phyloP scores from a whole-genome alignment of 2,329 filamentous ascomycete genomes.

The Colletotrichum sp. region DNA sequence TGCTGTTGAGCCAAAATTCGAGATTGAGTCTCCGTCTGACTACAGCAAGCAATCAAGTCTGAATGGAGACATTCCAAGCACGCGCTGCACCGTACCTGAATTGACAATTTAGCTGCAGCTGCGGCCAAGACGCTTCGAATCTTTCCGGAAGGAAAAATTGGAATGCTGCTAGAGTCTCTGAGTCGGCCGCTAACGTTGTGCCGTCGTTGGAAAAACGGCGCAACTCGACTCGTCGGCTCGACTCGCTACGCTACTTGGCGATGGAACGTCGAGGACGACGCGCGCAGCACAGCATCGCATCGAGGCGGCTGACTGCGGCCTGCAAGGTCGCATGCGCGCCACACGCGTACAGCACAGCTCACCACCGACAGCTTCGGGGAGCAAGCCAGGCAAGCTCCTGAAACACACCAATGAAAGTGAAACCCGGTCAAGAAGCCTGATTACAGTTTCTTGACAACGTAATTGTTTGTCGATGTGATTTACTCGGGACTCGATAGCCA shows the following conservation, averaged over 20 bases:
- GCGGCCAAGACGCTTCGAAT: slow-evolving; percentile 15
- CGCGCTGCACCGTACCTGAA: neutral
- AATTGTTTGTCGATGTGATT: neutral
- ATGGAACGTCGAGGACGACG: slow-evolving; percentile 9
- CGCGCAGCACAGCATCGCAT: slow-evolving; percentile 5
- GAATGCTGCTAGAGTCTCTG: neutral
- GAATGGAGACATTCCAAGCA: neutral
- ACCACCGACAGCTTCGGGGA: neutral
- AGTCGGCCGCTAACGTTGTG: neutral
- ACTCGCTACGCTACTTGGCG: neutral
- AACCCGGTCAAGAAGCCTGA: neutral
- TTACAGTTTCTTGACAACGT: neutral
- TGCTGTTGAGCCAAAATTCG: neutral
- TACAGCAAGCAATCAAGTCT: neutral
- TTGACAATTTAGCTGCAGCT: slow-evolving; percentile 1
- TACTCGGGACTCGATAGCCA: neutral
- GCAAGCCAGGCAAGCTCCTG: slow-evolving; percentile 3
- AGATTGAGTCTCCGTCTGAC: neutral
- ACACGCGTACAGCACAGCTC: neutral
- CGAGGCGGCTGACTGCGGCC: slow-evolving; percentile 6
- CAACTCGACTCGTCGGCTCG: neutral
- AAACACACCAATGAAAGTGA: slow-evolving; percentile 18
- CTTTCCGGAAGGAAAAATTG: slow-evolving; percentile 14
- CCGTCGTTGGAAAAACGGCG: neutral
- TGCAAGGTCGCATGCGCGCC: slow-evolving; percentile 3